A percentile compares a stretch with the other conserved stretches of the same genome.
These are phyloP conservation scores for Penicillium macrosclerotiorum DNA, from an alignment of 495 filamentous ascomycete species.

Conservation along the genomic window DNA sequence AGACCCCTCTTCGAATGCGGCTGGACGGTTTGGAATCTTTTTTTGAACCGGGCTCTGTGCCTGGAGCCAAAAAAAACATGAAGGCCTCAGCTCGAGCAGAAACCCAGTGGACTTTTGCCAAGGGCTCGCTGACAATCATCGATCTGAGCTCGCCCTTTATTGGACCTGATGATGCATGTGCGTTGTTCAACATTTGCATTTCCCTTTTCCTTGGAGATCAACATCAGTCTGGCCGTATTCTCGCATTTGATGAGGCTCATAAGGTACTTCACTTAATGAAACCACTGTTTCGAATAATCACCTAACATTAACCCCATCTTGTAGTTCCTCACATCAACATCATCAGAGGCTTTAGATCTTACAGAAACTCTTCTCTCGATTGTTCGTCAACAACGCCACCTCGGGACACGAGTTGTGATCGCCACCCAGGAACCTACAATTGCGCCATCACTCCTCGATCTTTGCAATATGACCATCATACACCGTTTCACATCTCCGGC, in stretches of 20 bases:
- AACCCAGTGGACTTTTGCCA: background rate
- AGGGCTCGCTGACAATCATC: conserved; percentile 56
- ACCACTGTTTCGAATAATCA: background rate
- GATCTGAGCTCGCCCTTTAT: conserved; percentile 73
- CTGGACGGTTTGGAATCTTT: conserved; percentile 45
- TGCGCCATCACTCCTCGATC: conserved; percentile 62
- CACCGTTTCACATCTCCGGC: conserved; percentile 72
- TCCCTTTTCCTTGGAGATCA: conserved; percentile 55
- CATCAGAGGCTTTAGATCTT: conserved; percentile 40
- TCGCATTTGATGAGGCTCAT: conserved; percentile 62
- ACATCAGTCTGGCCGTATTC: conserved; percentile 41
- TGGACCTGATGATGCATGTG: conserved; percentile 59
- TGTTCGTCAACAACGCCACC: conserved; percentile 72
- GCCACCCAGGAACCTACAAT: conserved; percentile 80
- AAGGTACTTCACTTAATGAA: conserved; percentile 36
- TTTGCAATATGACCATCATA: conserved; percentile 68
- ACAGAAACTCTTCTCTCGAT: conserved; percentile 62
- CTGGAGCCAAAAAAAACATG: conserved; percentile 2
- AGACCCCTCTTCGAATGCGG: conserved; percentile 31
- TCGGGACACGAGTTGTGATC: conserved; percentile 63
- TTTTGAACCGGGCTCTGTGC: conserved; percentile 24
- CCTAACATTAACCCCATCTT: background rate
- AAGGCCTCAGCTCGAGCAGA: background rate
- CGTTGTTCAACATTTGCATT: conserved; percentile 66
- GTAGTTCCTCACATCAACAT: conserved; percentile 47